Conservation (phyloP, 441 rosid genomes). For the Populus hybrid region DNA sequence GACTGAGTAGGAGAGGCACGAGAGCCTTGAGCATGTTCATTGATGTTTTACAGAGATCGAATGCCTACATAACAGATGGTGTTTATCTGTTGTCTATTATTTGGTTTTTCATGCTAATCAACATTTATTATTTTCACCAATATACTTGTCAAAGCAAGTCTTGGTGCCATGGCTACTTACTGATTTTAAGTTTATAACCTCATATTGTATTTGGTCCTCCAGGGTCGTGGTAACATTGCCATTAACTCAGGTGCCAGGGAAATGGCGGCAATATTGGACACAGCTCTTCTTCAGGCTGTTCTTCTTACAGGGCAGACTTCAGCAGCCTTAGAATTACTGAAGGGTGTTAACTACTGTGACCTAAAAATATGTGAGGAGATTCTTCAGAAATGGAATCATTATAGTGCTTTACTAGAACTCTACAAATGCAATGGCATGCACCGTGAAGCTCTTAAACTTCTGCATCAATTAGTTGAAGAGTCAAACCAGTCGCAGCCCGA, state of each 20-base stretch:
- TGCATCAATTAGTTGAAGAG: slow-evolving; percentile 69
- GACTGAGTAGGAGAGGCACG: not conserved
- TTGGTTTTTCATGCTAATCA: not conserved
- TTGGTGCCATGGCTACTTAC: not conserved
- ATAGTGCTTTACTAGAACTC: slow-evolving; percentile 73
- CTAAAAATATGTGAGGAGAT: slow-evolving; percentile 84
- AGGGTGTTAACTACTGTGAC: slow-evolving; percentile 85
- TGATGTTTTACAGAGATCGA: not conserved
- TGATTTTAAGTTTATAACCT: slow-evolving; percentile 13
- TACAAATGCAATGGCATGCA: slow-evolving; percentile 87
- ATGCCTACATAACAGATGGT: not conserved
- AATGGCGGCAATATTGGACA: slow-evolving; percentile 88
- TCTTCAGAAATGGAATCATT: slow-evolving; percentile 65
- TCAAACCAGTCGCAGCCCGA: slow-evolving; percentile 55
- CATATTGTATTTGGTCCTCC: slow-evolving; percentile 20
- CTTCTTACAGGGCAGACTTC: slow-evolving; percentile 88
- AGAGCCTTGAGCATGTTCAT: not conserved
- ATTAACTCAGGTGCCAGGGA: slow-evolving; percentile 96
- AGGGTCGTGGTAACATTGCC: slow-evolving; percentile 68
- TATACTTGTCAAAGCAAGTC: not conserved
- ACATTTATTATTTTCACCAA: not conserved
- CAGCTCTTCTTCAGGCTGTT: slow-evolving; percentile 91
- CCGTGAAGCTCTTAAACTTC: slow-evolving; percentile 88
- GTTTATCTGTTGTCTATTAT: slow-evolving; percentile 6
- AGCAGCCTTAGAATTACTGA: slow-evolving; percentile 73